Conservation (phyloP, 78 protist species). For the Isochrysis galbana region DNA sequence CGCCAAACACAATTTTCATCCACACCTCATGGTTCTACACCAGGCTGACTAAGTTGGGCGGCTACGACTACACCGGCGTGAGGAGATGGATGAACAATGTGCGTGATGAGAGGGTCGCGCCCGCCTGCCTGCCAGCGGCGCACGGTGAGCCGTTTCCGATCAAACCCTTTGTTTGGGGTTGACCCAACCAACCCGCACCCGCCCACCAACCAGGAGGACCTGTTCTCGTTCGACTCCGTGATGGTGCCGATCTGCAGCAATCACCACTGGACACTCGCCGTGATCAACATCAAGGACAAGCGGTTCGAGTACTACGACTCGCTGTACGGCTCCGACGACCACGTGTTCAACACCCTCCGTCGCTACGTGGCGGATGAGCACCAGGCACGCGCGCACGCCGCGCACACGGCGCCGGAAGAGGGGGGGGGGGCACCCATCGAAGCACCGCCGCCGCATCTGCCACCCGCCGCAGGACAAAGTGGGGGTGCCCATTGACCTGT, state of each 20-base stretch:
- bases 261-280: not conserved
- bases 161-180: not conserved
- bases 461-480: no score
- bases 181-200: not conserved
- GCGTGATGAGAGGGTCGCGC: no score
- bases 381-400: no score
- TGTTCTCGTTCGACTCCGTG: not conserved
- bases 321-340: not conserved
- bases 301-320: conserved; percentile 2
- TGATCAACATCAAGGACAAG: not conserved
- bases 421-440: no score
- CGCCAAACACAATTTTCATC: no score
- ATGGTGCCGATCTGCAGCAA: not conserved
- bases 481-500: not conserved
- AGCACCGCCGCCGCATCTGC: no score
- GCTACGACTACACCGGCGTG: not conserved
- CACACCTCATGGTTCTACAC: no score
- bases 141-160: not conserved
- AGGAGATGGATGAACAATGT: not conserved
- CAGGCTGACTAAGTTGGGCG: not conserved
- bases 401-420: no score
- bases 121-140: no score
- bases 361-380: not conserved
- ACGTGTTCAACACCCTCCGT: not conserved
- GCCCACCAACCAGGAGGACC: not conserved